Percentiles rank a stretch among this genome's conserved stretches.
Conservation (phyloP, 164 flowering plant species). For the Sextonia rubra region DNA sequence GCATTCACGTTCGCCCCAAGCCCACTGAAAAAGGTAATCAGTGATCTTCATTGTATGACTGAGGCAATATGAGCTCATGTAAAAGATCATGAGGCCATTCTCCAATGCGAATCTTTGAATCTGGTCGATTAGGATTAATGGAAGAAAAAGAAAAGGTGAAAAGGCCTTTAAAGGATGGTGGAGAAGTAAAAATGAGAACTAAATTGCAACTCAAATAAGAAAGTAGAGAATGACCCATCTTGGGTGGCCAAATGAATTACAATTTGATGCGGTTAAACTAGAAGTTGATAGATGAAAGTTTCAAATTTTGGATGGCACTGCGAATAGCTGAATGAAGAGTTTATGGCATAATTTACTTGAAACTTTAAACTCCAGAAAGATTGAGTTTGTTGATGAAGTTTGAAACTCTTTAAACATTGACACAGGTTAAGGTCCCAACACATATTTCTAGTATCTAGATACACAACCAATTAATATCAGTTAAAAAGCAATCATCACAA, state of each 20-base stretch:
- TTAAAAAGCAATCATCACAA: too few species aligned
- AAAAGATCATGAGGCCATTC: slow-evolving; percentile 37
- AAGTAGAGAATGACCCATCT: too few species aligned
- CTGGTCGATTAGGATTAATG: slow-evolving; percentile 15
- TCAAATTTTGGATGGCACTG: background rate
- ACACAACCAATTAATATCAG: too few species aligned
- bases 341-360: background rate
- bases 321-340: background rate
- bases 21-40: slow-evolving; percentile 24
- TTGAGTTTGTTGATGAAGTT: background rate
- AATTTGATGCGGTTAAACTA: too few species aligned
- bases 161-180: background rate
- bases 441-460: too few species aligned
- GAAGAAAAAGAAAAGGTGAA: background rate
- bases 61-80: slow-evolving; percentile 37
- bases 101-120: slow-evolving; percentile 20
- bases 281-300: background rate
- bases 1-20: slow-evolving; percentile 29
- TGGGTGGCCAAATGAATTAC: too few species aligned
- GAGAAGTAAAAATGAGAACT: background rate
- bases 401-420: too few species aligned
- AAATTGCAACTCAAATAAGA: too few species aligned
- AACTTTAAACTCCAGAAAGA: background rate
- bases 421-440: too few species aligned
- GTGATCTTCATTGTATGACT: slow-evolving; percentile 32